A percentile compares a stretch with the other conserved stretches of the same genome.
phyloP scores from a whole-genome alignment of 1,284 basidiomycete genomes.

The Ustilago curta region DNA sequence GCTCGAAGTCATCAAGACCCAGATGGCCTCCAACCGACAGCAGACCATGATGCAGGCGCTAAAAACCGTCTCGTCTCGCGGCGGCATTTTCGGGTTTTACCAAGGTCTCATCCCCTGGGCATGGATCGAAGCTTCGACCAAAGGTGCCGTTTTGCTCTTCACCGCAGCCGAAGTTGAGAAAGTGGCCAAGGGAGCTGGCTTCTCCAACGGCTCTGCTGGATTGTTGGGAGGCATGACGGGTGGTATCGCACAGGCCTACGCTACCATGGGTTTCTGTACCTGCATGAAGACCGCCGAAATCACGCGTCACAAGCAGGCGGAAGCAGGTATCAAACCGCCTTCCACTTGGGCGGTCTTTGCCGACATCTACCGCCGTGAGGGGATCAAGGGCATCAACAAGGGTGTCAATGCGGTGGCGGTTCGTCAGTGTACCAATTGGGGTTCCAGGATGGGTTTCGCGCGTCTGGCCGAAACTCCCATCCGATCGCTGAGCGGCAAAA shows the following conservation, averaged over 20 bases:
- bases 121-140: constrained; percentile 99
- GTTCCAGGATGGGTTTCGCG: constrained; percentile 96
- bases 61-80: constrained; percentile 88
- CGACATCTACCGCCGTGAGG: constrained; percentile 93
- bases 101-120: constrained; percentile 99
- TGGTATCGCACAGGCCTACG: constrained; percentile 97
- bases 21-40: constrained; percentile 71
- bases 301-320: constrained; percentile 94
- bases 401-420: constrained; percentile 97
- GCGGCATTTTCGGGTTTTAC: constrained; percentile 90
- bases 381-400: constrained; percentile 97
- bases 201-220: constrained; percentile 85
- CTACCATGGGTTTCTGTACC: constrained; percentile 99
- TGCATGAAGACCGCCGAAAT: constrained; percentile 81
- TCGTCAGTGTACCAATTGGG: constrained; percentile 99
- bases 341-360: constrained; percentile 89
- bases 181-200: constrained; percentile 76
- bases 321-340: constrained; percentile 86
- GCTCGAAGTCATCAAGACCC: constrained; percentile 95
- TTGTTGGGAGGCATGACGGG: constrained; percentile 97
- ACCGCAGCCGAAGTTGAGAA: constrained; percentile 94
- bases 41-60: constrained; percentile 91
- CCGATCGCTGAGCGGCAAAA: constrained; percentile 79
- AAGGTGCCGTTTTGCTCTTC: constrained; percentile 95
- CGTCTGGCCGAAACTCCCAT: constrained; percentile 88